Base-by-base conservation (phyloP, 2,329 filamentous ascomycete species). In the Passalora sequoiae region DNA sequence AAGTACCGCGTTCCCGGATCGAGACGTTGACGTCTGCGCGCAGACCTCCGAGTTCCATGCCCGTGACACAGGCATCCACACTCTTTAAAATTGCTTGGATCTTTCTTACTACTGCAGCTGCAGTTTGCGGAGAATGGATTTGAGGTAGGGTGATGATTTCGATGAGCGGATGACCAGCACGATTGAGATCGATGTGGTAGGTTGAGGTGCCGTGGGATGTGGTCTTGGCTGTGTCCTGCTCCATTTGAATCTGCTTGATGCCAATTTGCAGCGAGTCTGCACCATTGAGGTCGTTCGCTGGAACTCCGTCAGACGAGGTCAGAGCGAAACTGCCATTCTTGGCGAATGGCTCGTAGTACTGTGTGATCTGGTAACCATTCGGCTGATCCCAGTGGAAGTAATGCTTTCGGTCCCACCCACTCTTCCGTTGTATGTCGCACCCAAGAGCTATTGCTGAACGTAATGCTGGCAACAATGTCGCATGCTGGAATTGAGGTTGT, bases 331-430 rank as follows among this genome's bases (percentile, higher is more conserved):
- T 68, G 1, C 92, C 92, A 56, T 88, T 74, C 47, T 74, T 79
- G 4, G 79, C 80, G 54, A 82, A 81, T 0, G 80, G 79, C 54
- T 77, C 72, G 64, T 97, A 96, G 69, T 91, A 97, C 62, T 98
- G 92, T 1, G 92, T 98, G 51, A 98, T 94, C 66, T 98, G 92
- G 66, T 98, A 98, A 0, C 92, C 92, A 0, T 87, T 78, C 1
- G 92, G 92, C 66, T 98, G 92, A 65, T 98, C 92, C 78, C 92
- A 94, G 72, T 96, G 95, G 67, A 98, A 97, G 68, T 98, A 98
- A 66, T 98, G 92, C 65, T 98, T 98, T 51, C 92, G 77, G 66
- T 98, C 92, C 68, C 96, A 98, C 41, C 79, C 80, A 65, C 89
- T 95, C 55, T 78, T 75, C 1, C 68, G 72, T 61, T 94, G 84